Evolutionary conservation across 129 eudicot species (phyloP), one percentile per base, ranked within the genome.

Genomic region (Dittrichia graveolens): DNA sequence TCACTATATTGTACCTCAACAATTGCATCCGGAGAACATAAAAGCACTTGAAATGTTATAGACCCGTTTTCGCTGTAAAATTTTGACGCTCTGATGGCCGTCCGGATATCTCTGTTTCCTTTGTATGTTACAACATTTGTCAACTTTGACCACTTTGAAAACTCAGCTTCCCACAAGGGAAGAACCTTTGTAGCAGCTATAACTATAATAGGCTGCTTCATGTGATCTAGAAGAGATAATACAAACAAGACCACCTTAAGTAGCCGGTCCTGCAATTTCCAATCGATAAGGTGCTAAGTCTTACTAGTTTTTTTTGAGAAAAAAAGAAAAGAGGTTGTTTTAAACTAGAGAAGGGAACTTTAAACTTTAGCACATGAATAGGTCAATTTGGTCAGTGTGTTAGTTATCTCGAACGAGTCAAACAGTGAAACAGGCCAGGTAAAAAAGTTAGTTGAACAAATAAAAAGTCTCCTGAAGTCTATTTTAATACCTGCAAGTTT

Each of bases 141-240:
- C 39, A 44, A 34, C 40, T 72, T 43, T 16, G 73, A 64, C 77
- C 69, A 75, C 4, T 55, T 66, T 3, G 80, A 75, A 56, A 80
- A 80, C 75, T 80, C 81, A 11, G 68, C 72, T 70, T 69, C 84
- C 80, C 81, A 80, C 69, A 80, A 53, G 3, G 81, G 46, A 41
- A 80, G n/a, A 39, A 61, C 71, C 42, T 15, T 43, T 16, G 59
- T 55, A 38, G 74, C 8, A 52, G 81, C 71, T 44, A 80, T 43
- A 8, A 80, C 24, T 41, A 80, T 73, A 62, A 70, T 69, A 37
- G 84, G 84, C 8, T 45, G 59, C 48, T 44, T 68, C 18, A 44
- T 19, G 41, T 57, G 66, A 52, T 46, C 49, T 11, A 15, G 81
- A 38, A 80, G 61, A 24, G 80, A 69, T 56, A 75, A 72, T 52